Conservation (phyloP, 441 rosid genomes). For the Rhodomyrtus psidioides region DNA sequence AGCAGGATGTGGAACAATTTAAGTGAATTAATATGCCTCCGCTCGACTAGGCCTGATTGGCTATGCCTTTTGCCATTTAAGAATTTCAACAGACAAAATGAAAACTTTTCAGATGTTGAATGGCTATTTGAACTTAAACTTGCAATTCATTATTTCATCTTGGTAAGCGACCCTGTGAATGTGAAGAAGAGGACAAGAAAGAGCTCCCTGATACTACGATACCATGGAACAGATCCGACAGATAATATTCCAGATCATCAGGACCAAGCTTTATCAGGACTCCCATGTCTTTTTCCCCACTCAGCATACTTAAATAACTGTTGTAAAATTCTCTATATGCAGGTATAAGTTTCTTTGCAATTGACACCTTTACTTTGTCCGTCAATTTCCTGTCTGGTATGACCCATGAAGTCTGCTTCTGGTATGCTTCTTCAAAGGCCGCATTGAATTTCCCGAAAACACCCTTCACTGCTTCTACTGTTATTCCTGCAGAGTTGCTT, state of each 20-base stretch:
- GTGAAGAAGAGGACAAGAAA: conserved; percentile 4
- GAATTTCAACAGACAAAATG: background rate
- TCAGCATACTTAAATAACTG: background rate
- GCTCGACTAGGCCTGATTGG: background rate
- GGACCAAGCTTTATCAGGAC: background rate
- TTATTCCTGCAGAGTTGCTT: background rate
- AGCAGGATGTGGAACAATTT: background rate
- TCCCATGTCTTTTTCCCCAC: background rate
- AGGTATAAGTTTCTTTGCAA: background rate
- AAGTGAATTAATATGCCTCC: background rate
- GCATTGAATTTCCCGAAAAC: background rate
- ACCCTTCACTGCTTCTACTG: conserved; percentile 3
- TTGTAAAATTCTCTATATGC: background rate
- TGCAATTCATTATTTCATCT: background rate
- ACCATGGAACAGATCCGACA: background rate
- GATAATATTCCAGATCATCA: conserved; percentile 2
- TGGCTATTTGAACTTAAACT: background rate
- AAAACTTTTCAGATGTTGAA: background rate
- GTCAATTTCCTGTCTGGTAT: background rate
- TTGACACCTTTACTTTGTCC: background rate
- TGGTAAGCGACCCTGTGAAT: conserved; percentile 16
- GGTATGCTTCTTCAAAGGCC: background rate
- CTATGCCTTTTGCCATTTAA: background rate
- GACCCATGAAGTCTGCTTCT: background rate
- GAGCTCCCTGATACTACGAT: background rate